These are phyloP conservation scores for Lunularia cruciata DNA, from an alignment of 225 moss, liverwort and hornwort genomes.

Conservation along the genomic window DNA sequence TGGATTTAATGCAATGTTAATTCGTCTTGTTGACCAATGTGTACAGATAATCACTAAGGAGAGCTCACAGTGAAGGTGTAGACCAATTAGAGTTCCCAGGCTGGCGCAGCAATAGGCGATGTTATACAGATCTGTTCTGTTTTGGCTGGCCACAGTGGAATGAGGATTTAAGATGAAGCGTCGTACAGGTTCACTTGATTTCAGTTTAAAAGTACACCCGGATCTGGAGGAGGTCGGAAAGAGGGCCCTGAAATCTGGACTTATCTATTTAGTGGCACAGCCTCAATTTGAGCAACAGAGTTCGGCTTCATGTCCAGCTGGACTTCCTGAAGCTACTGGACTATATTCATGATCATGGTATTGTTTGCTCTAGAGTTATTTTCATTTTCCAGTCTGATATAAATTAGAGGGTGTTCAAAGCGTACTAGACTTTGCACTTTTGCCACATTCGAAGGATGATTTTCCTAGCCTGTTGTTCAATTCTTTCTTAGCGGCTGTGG, in stretches of 20 bases:
- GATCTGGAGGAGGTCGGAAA: slow-evolving; percentile 27
- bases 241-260: slow-evolving; percentile 27
- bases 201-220: slow-evolving; percentile 24
- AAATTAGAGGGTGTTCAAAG: slow-evolving; percentile 25
- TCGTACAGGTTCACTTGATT: slow-evolving; percentile 32
- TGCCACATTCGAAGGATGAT: slow-evolving; percentile 33
- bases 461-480: slow-evolving; percentile 39
- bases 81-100: not conserved
- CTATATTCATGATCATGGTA: slow-evolving; percentile 35
- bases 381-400: slow-evolving; percentile 29
- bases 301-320: slow-evolving; percentile 28
- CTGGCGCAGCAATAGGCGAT: slow-evolving; percentile 11
- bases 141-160: not conserved
- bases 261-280: slow-evolving; percentile 26
- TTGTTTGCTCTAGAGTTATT: slow-evolving; percentile 41
- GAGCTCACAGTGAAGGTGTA: slow-evolving; percentile 3
- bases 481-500: slow-evolving; percentile 34
- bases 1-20: not conserved
- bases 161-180: slow-evolving; percentile 17
- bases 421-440: slow-evolving; percentile 20
- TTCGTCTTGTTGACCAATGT: not conserved
- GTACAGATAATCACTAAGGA: not conserved
- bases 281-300: slow-evolving; percentile 30
- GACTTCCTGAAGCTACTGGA: slow-evolving; percentile 28
- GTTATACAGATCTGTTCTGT: not conserved